Evolutionary conservation across 2,329 filamentous ascomycete genomes (phyloP), one percentile per base, ranked within the genome.

Genomic region (Aspergillus sclerotialis): DNA sequence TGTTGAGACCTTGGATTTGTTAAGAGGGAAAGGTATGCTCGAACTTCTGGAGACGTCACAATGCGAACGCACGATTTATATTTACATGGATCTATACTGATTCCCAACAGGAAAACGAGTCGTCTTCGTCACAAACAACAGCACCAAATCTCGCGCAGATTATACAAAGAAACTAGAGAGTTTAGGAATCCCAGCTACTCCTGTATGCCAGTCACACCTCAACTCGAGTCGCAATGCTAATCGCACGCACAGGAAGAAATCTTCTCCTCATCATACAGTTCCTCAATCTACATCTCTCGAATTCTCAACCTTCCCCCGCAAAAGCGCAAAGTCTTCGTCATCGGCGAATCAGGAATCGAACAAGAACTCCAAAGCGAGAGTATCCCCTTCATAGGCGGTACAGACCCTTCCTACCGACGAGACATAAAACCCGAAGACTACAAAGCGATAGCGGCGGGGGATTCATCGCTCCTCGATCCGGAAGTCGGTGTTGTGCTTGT

Each of bases 71-170:
- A 12, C 10, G 14, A 23, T 23, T 23, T 23, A 10, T 23, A 23
- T 10, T 23, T 4, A n/a, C 12, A 17, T 12, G 2, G 18, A 18
- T 4, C 17, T 12, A 18, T 16, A 24, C 30, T 29, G 13, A 33
- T 11, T 4, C n/a, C 13, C 10, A 5, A 8, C 43, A 92, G 89
- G 86, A 56, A 98, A 98, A 64, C 82, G 82, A 58, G 75, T 92
- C 21, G 80, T 98, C 35, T 98, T 98, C 57, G 92, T 98, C 33
- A 98, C 92, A 26, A 98, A 98, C 69, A 98, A 98, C 69, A 95
- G 88, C 55, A 96, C 92, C 37, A 98, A 98, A 61, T 94, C 90
- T 8, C 83, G 92, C 37, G 70, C 76, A 32, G 88, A 95, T 59
- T 98, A 98, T 65, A 82, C 84, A 60, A 87, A 90, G 69, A 98